phyloP scores from a whole-genome alignment of 1,139 yeast species.

The Kodamaea derodonti region DNA sequence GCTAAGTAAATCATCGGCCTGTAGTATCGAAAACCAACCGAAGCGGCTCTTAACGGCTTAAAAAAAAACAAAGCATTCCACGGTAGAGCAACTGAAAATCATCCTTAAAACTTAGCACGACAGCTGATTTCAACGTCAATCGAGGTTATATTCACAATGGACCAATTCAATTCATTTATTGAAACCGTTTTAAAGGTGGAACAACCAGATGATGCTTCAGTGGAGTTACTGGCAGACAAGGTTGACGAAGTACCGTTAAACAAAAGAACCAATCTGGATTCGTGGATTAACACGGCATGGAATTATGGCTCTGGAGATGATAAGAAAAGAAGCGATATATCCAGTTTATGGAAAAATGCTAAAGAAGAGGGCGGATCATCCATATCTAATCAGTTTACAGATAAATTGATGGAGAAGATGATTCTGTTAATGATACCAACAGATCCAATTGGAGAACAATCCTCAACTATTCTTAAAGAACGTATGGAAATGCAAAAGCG shows the following conservation, averaged over 20 bases:
- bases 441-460: slow-evolving; percentile 41
- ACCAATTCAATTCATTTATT: slow-evolving; percentile 19
- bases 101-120: too few relatives aligned
- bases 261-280: slow-evolving; percentile 3
- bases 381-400: slow-evolving; percentile 37
- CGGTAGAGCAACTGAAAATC: too few relatives aligned
- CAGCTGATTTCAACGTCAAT: too few relatives aligned
- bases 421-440: slow-evolving; percentile 70
- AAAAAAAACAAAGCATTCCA: too few relatives aligned
- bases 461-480: slow-evolving; percentile 36
- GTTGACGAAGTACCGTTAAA: too few relatives aligned
- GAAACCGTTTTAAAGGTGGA: slow-evolving; percentile 20
- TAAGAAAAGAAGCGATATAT: neutral
- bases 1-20: too few relatives aligned
- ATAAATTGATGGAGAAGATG: slow-evolving; percentile 66
- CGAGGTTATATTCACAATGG: too few relatives aligned
- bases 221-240: too few relatives aligned
- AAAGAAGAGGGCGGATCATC: neutral
- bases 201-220: neutral
- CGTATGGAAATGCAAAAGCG: slow-evolving; percentile 56
- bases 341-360: slow-evolving; percentile 4
- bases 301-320: slow-evolving; percentile 1
- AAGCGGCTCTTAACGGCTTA: too few relatives aligned
- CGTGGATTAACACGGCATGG: slow-evolving; percentile 7
- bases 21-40: too few relatives aligned